phyloP scores from a whole-genome alignment of 306 rosid genomes.

The Dicorynia guianensis region DNA sequence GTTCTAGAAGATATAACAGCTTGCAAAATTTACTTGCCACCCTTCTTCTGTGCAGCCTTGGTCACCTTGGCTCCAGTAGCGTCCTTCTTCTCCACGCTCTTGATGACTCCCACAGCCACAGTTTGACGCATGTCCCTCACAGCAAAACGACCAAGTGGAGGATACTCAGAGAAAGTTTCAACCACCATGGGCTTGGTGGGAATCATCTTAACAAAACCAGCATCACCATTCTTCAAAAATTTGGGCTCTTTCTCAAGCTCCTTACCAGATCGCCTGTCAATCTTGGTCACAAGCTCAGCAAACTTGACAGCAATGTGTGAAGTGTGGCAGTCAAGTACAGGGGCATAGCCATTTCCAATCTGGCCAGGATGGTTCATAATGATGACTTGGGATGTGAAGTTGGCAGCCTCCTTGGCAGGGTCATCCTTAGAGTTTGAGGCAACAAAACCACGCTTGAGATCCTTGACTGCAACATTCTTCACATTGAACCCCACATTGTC shows the following conservation, averaged over 20 bases:
- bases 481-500: conserved; percentile 55
- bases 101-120: conserved; percentile 49
- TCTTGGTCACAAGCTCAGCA: conserved; percentile 55
- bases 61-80: conserved; percentile 51
- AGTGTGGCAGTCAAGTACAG: conserved; percentile 68
- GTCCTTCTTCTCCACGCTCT: conserved; percentile 53
- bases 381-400: conserved; percentile 50
- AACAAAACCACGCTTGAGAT: conserved; percentile 55
- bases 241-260: conserved; percentile 57
- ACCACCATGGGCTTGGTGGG: conserved; percentile 59
- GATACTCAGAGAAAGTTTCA: conserved; percentile 49
- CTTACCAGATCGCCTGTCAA: conserved; percentile 62
- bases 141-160: conserved; percentile 67
- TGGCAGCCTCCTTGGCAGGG: conserved; percentile 55
- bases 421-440: conserved; percentile 54
- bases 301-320: conserved; percentile 68
- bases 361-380: conserved; percentile 55
- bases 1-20: background rate
- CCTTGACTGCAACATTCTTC: conserved; percentile 57
- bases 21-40: conserved; percentile 36
- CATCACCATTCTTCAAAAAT: conserved; percentile 56
- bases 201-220: conserved; percentile 49
- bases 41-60: conserved; percentile 55
- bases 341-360: conserved; percentile 55
- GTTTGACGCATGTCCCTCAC: conserved; percentile 68